Evolutionary conservation across 306 rosid species (phyloP).

Genomic region (Castanea crenata): DNA sequence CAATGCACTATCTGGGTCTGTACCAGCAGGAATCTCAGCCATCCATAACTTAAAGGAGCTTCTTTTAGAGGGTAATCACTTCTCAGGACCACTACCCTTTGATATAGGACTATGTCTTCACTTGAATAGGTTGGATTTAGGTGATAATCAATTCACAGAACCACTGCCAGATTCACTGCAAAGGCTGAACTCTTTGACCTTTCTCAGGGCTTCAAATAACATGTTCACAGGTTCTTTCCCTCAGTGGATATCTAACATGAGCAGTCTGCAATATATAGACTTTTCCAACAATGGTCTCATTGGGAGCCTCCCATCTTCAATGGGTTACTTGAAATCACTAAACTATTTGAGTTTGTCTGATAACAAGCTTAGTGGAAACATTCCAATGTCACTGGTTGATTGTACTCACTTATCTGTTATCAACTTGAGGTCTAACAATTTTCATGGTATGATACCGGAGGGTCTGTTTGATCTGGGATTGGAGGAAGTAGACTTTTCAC

Average conservation of each 20-base stretch:
- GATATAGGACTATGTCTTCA: constrained; percentile 77
- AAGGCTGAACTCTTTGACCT: constrained; percentile 42
- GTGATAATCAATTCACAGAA: constrained; percentile 56
- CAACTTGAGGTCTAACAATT: constrained; percentile 49
- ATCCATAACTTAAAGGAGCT: constrained; percentile 69
- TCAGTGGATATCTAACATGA: constrained; percentile 69
- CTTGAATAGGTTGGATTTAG: constrained; percentile 54
- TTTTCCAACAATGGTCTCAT: constrained; percentile 59
- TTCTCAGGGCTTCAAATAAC: constrained; percentile 48
- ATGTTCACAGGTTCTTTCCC: constrained; percentile 49
- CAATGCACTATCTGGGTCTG: constrained; percentile 58
- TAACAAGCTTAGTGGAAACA: constrained; percentile 60
- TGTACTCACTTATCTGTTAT: constrained; percentile 50
- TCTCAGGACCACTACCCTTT: constrained; percentile 63
- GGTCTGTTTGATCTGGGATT: constrained; percentile 72
- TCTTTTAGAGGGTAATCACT: constrained; percentile 47
- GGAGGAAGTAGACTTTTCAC: constrained; percentile 68
- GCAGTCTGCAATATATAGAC: constrained; percentile 51
- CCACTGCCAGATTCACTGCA: constrained; percentile 50
- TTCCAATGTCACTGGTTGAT: constrained; percentile 54
- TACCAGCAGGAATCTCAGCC: constrained; percentile 62
- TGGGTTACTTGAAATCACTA: constrained; percentile 53
- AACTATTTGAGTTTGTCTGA: constrained; percentile 45
- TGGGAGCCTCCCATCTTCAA: constrained; percentile 55
- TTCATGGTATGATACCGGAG: constrained; percentile 68